Evolutionary conservation across 164 flowering plant species (phyloP).

Genomic region (Taxillus chinensis): DNA sequence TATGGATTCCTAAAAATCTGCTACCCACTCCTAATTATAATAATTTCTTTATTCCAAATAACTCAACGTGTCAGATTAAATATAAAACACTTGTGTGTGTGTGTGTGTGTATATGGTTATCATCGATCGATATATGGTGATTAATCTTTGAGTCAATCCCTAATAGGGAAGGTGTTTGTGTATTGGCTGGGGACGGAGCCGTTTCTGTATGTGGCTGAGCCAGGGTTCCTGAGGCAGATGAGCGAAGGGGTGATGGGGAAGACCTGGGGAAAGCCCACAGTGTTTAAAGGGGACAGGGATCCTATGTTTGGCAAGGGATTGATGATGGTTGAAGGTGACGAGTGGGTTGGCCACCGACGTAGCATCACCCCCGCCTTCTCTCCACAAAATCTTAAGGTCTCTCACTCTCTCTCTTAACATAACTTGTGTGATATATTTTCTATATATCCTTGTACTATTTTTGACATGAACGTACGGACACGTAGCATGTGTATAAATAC

Average conservation of each 20-base stretch:
- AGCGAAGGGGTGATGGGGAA: conserved; percentile 44
- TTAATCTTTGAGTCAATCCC: too few species aligned
- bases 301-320: conserved; percentile 90
- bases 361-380: conserved; percentile 69
- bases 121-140: too few species aligned
- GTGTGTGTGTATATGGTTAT: too few species aligned
- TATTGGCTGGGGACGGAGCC: conserved; percentile 95
- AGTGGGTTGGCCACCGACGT: conserved; percentile 71
- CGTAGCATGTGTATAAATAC: too few species aligned
- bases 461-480: too few species aligned
- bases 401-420: background rate
- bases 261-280: conserved; percentile 88
- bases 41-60: too few species aligned
- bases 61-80: too few species aligned
- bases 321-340: conserved; percentile 69
- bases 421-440: too few species aligned
- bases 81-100: too few species aligned
- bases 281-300: conserved; percentile 60
- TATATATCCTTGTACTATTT: too few species aligned
- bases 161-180: conserved; percentile 64
- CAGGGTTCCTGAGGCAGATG: conserved; percentile 60
- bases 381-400: conserved; percentile 58
- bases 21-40: background rate
- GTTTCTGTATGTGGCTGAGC: conserved; percentile 74
- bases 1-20: too few species aligned